These are phyloP conservation scores for Soucietia sequanensis DNA, from an alignment of 805 yeast species.

Conservation along the genomic window DNA sequence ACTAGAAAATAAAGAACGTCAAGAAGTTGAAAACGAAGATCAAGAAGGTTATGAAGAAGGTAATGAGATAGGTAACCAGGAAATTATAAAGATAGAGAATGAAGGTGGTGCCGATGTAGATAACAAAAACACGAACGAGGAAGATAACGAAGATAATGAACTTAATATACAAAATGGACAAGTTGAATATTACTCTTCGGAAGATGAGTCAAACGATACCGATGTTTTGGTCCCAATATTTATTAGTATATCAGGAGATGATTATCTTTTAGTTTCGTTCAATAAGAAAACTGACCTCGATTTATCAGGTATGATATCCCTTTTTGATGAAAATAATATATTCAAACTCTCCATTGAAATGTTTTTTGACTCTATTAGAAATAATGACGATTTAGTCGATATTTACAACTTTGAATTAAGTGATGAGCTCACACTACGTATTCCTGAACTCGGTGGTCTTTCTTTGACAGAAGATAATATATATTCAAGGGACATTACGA, in stretches of 20 bases:
- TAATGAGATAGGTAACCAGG: slow-evolving; percentile 5
- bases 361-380: slow-evolving; percentile 24
- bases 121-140: background rate
- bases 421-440: slow-evolving; percentile 25
- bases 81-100: no score
- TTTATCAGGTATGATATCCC: slow-evolving; percentile 20
- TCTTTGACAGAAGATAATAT: slow-evolving; percentile 32
- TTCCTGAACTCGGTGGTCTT: slow-evolving; percentile 27
- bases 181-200: background rate
- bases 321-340: slow-evolving; percentile 21
- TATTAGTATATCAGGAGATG: slow-evolving; percentile 3
- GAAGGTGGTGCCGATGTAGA: slow-evolving; percentile 28
- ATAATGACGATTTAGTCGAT: slow-evolving; percentile 25
- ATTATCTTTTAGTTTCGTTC: slow-evolving; percentile 27
- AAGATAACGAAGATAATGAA: slow-evolving; percentile 4
- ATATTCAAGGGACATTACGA: slow-evolving; percentile 20
- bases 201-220: slow-evolving; percentile 4
- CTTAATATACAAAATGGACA: background rate
- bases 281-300: slow-evolving; percentile 7
- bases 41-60: slow-evolving; percentile 11
- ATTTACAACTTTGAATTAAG: slow-evolving; percentile 19
- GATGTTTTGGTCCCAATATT: no score
- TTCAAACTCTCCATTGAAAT: slow-evolving; percentile 18
- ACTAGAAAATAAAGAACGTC: slow-evolving; percentile 10
- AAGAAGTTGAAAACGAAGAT: slow-evolving; percentile 12